Percentiles rank a stretch among this genome's conserved stretches.
Conservation (phyloP, 2,329 filamentous ascomycete genomes). For the Ceratocystis huliohia region DNA sequence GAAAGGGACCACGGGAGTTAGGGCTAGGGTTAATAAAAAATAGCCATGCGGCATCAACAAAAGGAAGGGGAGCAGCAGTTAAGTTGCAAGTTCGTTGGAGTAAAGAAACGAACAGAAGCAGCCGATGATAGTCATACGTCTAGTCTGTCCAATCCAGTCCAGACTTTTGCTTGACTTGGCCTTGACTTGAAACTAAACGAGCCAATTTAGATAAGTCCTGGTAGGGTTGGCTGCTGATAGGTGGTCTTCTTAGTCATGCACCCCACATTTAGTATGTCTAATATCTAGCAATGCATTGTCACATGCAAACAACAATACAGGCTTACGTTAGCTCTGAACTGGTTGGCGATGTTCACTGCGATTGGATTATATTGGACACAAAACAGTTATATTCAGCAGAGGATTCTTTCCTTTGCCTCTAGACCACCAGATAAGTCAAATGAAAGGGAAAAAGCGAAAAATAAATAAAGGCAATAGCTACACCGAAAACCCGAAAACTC, state of each 20-base stretch:
- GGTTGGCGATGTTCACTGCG: too few relatives aligned
- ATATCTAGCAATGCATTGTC: neutral
- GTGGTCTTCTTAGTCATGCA: neutral
- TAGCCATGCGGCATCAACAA: neutral
- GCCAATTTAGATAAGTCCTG: too few relatives aligned
- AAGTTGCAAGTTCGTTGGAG: neutral
- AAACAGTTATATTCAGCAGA: too few relatives aligned
- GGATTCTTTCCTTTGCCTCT: too few relatives aligned
- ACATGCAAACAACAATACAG: conserved; percentile 1
- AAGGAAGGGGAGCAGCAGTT: neutral
- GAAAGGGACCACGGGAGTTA: neutral
- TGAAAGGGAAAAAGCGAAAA: too few relatives aligned
- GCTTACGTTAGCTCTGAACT: neutral
- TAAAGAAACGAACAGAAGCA: neutral
- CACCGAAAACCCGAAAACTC: neutral
- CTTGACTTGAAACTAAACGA: neutral
- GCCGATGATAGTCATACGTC: neutral
- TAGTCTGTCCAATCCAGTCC: too few relatives aligned
- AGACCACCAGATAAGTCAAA: too few relatives aligned
- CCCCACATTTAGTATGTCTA: neutral
- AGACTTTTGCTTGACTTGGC: neutral
- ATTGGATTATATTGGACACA: too few relatives aligned
- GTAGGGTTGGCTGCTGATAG: neutral
- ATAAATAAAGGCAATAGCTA: too few relatives aligned
- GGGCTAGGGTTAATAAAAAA: neutral